These are phyloP conservation scores for Chrysochromulina tobinii DNA, from an alignment of 78 protist genomes.

Conservation along the genomic window DNA sequence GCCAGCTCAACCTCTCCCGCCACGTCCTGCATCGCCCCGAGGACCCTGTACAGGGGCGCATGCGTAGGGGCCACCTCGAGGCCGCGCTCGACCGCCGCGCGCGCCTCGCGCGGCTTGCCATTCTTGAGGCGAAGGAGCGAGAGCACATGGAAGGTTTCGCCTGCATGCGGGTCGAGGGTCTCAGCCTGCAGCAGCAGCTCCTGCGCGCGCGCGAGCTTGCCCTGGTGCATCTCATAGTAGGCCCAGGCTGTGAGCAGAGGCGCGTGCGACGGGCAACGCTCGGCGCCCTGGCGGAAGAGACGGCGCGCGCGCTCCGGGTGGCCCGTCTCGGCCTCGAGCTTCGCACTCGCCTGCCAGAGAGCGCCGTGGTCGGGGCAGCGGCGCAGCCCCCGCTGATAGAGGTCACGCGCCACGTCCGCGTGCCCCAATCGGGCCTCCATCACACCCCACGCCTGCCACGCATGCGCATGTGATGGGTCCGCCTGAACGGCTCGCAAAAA, in stretches of 20 bases:
- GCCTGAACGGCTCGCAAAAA: not conserved
- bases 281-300: not conserved
- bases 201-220: not conserved
- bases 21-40: not conserved
- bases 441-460: constrained; percentile 39
- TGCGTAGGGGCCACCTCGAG: not conserved
- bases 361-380: not conserved
- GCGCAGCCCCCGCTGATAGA: not conserved
- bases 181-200: not conserved
- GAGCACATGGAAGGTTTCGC: not conserved
- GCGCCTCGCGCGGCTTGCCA: not conserved
- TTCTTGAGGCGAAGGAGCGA: too few species aligned
- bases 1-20: not conserved
- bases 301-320: not conserved
- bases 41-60: not conserved
- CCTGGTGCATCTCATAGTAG: not conserved
- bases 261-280: not conserved
- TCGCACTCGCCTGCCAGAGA: constrained; percentile 2
- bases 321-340: not conserved
- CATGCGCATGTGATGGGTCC: not conserved
- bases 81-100: not conserved
- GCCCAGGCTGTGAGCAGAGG: not conserved
- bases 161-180: not conserved
- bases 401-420: not conserved
- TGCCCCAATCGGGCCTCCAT: not conserved